Evolutionary conservation across 257 asterid species (phyloP).

Genomic region (Nicotiana undulata): DNA sequence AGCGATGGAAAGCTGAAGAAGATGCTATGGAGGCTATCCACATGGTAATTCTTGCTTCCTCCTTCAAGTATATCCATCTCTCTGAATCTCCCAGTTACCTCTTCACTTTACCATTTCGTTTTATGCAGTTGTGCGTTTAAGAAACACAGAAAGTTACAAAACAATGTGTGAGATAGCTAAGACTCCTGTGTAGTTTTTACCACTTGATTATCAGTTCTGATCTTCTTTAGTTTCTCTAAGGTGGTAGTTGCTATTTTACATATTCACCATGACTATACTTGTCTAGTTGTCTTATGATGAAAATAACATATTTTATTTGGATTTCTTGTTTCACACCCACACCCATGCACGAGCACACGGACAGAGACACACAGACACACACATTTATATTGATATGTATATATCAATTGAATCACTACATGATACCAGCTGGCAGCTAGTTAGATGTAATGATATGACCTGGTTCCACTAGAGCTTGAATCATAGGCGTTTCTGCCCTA

Average conservation of each 20-base stretch:
- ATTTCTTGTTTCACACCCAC: neutral
- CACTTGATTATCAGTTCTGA: neutral
- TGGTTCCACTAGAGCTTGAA: neutral
- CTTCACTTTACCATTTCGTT: neutral
- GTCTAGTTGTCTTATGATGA: neutral
- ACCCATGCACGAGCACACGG: too few species aligned
- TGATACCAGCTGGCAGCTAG: neutral
- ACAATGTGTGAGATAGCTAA: neutral
- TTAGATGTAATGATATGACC: neutral
- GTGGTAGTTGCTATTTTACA: neutral
- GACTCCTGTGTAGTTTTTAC: neutral
- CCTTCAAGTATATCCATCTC: constrained; percentile 1
- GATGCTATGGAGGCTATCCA: constrained; percentile 42
- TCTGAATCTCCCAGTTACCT: neutral
- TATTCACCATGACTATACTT: neutral
- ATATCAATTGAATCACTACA: neutral
- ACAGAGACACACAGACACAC: neutral
- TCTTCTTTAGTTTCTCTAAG: neutral
- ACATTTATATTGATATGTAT: neutral
- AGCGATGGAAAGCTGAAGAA: constrained; percentile 49
- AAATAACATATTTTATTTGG: neutral
- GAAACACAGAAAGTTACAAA: neutral
- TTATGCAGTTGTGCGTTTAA: neutral
- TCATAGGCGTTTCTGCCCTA: neutral
- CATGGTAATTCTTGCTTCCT: constrained; percentile 31